Conservation (phyloP, 1,284 basidiomycete species). For the Fomitopsis schrenkii region DNA sequence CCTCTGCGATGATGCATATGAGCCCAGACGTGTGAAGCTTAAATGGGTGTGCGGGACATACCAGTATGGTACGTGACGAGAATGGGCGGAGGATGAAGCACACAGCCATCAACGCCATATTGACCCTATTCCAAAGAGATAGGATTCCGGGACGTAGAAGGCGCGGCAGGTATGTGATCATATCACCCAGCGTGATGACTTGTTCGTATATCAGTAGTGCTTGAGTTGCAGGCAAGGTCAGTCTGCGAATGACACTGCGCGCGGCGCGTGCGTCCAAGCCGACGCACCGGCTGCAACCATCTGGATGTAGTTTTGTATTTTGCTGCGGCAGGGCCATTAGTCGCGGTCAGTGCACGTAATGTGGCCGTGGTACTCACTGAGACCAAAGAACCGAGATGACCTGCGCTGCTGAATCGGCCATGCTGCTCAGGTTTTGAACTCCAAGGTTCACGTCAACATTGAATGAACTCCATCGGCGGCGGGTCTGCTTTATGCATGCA, state of each 20-base stretch:
- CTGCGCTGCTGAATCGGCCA: too few species aligned
- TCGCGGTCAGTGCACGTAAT: too few species aligned
- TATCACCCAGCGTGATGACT: not conserved
- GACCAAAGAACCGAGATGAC: too few species aligned
- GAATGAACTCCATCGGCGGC: too few species aligned
- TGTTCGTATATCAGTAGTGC: not conserved
- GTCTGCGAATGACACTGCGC: not conserved
- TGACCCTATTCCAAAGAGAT: not conserved
- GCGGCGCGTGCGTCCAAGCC: not conserved
- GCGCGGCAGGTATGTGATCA: not conserved
- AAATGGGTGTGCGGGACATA: not conserved
- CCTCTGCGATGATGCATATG: not conserved
- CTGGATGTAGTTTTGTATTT: not conserved
- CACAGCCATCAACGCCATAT: not conserved
- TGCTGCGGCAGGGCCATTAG: not conserved
- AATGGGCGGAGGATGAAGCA: not conserved
- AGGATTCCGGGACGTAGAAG: not conserved
- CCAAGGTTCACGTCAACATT: too few species aligned
- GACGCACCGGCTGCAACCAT: not conserved
- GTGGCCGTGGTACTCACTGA: too few species aligned
- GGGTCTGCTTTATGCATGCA: too few species aligned
- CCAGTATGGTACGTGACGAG: not conserved
- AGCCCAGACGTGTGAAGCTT: not conserved
- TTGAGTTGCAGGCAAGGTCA: not conserved
- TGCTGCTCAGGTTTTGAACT: too few species aligned